Percentiles rank a stretch among this genome's conserved stretches.
Conservation (phyloP, 768 basidiomycete genomes). For the Austroboletus festivus region DNA sequence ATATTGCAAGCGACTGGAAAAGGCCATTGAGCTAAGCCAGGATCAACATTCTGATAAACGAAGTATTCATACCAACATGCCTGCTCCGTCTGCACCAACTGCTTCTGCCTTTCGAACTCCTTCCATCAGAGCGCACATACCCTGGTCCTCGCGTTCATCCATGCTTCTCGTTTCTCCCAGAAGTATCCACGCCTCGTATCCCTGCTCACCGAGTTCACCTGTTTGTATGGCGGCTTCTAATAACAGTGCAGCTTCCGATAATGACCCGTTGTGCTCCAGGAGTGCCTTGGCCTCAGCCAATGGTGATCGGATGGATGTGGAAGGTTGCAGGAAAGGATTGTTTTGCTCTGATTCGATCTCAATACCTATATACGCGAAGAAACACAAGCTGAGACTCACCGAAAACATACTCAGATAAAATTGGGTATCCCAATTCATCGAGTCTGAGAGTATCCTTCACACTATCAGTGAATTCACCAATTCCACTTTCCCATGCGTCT, state of each 20-base stretch:
- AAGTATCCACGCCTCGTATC: constrained; percentile 90
- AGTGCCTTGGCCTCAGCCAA: constrained; percentile 74
- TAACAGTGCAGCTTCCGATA: constrained; percentile 82
- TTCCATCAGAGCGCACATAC: constrained; percentile 74
- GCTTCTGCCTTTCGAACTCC: constrained; percentile 67
- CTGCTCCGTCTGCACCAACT: constrained; percentile 59
- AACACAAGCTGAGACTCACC: constrained; percentile 46
- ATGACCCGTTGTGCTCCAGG: constrained; percentile 75
- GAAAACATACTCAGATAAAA: constrained; percentile 69
- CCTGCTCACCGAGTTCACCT: constrained; percentile 74
- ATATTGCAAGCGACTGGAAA: constrained; percentile 84
- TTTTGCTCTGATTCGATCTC: constrained; percentile 50
- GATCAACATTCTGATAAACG: not conserved
- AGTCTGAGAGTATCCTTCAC: constrained; percentile 41
- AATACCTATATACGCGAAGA: not conserved
- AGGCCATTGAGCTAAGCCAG: constrained; percentile 10
- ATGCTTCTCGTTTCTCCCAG: constrained; percentile 86
- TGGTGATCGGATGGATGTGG: constrained; percentile 43
- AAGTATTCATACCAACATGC: constrained; percentile 62
- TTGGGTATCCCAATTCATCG: constrained; percentile 73
- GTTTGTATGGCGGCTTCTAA: constrained; percentile 89
- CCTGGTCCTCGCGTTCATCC: constrained; percentile 84
- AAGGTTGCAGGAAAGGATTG: constrained; percentile 65
- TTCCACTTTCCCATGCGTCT: constrained; percentile 58
- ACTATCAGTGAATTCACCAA: constrained; percentile 42